A percentile compares a stretch with the other conserved stretches of the same genome.
Evolutionary conservation across 345 rosid species (phyloP).

Genomic region (Geranium rotundifolium): DNA sequence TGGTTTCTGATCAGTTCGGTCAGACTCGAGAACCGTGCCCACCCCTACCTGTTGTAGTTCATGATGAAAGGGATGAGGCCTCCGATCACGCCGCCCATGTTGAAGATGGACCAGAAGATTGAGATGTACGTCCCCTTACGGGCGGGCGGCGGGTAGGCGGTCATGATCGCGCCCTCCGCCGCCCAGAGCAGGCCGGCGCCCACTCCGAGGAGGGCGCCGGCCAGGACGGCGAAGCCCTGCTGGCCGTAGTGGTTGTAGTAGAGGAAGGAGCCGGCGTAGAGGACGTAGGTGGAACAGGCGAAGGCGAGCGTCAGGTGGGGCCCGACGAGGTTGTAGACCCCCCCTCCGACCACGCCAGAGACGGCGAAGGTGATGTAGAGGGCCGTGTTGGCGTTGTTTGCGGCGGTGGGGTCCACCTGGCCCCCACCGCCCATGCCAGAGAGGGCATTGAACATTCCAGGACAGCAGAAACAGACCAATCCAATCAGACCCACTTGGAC

Average conservation of each 20-base stretch:
- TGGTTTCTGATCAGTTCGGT: no score
- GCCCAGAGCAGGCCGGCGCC: conserved; percentile 97
- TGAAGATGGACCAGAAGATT: conserved; percentile 52
- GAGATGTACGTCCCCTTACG: conserved; percentile 80
- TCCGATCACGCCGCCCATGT: conserved; percentile 62
- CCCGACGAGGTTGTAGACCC: conserved; percentile 55
- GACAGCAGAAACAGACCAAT: conserved; percentile 89
- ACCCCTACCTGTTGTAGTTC: conserved; percentile 34
- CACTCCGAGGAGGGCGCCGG: conserved; percentile 60
- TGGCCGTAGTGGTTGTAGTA: conserved; percentile 43
- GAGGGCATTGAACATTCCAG: conserved; percentile 93
- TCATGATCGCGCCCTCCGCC: conserved; percentile 88
- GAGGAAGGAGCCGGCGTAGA: conserved; percentile 55
- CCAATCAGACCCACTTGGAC: conserved; percentile 65
- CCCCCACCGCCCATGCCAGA: conserved; percentile 98
- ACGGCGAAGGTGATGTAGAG: conserved; percentile 53
- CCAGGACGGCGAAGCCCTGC: conserved; percentile 38
- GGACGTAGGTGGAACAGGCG: conserved; percentile 68
- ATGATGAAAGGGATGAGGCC: conserved; percentile 49
- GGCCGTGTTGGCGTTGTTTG: conserved; percentile 77
- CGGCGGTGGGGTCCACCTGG: conserved; percentile 66
- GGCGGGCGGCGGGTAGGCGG: conserved; percentile 71
- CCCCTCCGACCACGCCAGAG: conserved; percentile 53
- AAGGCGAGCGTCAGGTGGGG: conserved; percentile 50
- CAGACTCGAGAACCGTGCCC: no score